Base-by-base conservation (phyloP, 2,329 filamentous ascomycete species). In the Zarea fungicola region DNA sequence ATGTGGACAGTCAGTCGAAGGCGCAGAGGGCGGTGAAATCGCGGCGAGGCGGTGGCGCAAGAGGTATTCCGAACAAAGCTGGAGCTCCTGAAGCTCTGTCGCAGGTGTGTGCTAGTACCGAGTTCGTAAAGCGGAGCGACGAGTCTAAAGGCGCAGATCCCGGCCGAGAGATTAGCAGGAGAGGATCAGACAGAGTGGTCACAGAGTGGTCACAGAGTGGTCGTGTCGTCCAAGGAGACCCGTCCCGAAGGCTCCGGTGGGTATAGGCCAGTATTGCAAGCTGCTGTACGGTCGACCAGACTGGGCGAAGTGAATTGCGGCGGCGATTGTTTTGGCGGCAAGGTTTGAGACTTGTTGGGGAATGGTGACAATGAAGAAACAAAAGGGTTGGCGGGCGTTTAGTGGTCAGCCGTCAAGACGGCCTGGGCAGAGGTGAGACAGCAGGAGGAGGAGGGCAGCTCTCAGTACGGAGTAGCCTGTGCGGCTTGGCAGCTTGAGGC, bases 61-160 rank as follows among this genome's bases (percentile, higher is more conserved):
- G 11, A 19, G 11, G 11, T 14, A 10, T 11, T 10, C 5, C 21
- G 18, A 16, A 14, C 14, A n/a, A 14, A 41, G 3, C 5, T 6
- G 14, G 6, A 34, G 6, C 6, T 19, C 11, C 35, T 5, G 4
- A 34, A 32, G 36, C 14, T 26, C 11, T 26, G 21, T 28, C n/a
- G 28, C 42, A 18, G 34, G 39, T n/a, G 23, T 25, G 23, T 21
- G 25, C 21, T 29, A 18, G 13, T n/a, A n/a, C n/a, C n/a, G n/a
- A n/a, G n/a, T n/a, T n/a, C n/a, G 16, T 18, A 23, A 13, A 9
- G 39, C 37, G 18, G 42, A 19, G 25, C 25, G 22, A 31, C 23
- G 35, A 2, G 29, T 42, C 28, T 31, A 42, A n/a, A 39, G 23
- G 39, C 39, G 46, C 46, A 22, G 46, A 49, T 49, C 46, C 39